Evolutionary conservation across 2,329 filamentous ascomycete species (phyloP).

Genomic region (Aspergillus novoparasiticus): DNA sequence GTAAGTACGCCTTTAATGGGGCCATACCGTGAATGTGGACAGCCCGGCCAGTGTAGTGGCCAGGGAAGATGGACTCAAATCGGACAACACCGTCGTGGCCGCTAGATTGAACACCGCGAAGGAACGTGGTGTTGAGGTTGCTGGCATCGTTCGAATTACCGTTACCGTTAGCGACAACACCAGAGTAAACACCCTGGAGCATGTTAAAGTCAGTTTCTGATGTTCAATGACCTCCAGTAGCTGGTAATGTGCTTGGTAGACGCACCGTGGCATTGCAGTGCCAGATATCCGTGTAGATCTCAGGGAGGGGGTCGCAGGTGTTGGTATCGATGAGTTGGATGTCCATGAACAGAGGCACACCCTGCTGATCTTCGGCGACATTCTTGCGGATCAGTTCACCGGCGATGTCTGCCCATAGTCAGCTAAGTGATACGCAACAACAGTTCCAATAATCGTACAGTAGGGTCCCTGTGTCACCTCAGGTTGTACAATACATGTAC

Average conservation of each 20-base stretch:
- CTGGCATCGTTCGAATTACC: slow-evolving; percentile 39
- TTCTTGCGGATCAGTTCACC: slow-evolving; percentile 43
- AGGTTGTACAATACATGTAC: slow-evolving; percentile 54
- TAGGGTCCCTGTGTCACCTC: slow-evolving; percentile 59
- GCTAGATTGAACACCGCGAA: slow-evolving; percentile 50
- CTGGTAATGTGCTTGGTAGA: background rate
- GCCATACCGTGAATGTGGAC: slow-evolving; percentile 39
- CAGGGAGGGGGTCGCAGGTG: slow-evolving; percentile 44
- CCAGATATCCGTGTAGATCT: slow-evolving; percentile 44
- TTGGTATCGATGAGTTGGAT: slow-evolving; percentile 45
- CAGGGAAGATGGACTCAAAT: slow-evolving; percentile 49
- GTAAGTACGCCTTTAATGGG: background rate
- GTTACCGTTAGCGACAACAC: slow-evolving; percentile 39
- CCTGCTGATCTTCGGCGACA: slow-evolving; percentile 35
- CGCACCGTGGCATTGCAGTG: slow-evolving; percentile 43
- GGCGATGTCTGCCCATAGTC: slow-evolving; percentile 30
- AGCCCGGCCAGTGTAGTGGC: slow-evolving; percentile 47
- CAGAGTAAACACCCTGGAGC: slow-evolving; percentile 42
- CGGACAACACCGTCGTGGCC: slow-evolving; percentile 45
- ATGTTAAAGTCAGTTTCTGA: background rate
- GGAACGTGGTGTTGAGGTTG: slow-evolving; percentile 47
- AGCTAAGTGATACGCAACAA: background rate
- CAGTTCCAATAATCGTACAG: slow-evolving; percentile 34
- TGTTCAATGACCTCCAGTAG: background rate
- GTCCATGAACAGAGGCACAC: slow-evolving; percentile 44